Evolutionary conservation across 2,329 filamentous ascomycete species (phyloP), one percentile per base, ranked within the genome.

Genomic region (Hirsutella thompsonii): DNA sequence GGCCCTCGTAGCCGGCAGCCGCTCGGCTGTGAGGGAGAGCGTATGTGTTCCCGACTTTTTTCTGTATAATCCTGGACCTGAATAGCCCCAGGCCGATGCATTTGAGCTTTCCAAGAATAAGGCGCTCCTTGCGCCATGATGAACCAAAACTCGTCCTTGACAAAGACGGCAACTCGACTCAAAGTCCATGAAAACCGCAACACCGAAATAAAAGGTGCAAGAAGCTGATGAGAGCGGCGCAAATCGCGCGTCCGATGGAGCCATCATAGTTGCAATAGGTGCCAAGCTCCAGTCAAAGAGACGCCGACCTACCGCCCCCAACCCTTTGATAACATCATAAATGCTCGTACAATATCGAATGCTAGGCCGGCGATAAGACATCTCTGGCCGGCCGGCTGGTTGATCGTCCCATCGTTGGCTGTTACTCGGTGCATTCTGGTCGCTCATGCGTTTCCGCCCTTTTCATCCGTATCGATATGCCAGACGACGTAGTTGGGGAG

Each of bases 401-500:
- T 46, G 48, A 51, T 49, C 45, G 48, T 47, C 44, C 45, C 46
- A 47, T 47, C 43, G 43, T 46, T 38, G 38, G 42, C 37, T 41
- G 20, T 28, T 36, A 23, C 23, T 29, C 28, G 38, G 40, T 41
- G 30, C 28, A 28, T 23, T 11, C 33, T 5, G n/a, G 28, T 20
- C 10, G 2, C 36, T 40, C 64, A 75, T 51, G 64, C 57, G 59
- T 96, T 96, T 28, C 88, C 87, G 28, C 79, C 76, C 71, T 95
- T 94, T 69, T 98, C 92, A 42, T 89, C 79, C 2, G 92, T 98
- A 61, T 98, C 92, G 54, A 94, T 85, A 59, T 98, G 92, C 92
- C 92, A 98, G 44, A 98, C 90, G 39, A 98, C 81, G 59, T 98
- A 98, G 61, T 98, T 98, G 34, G 90, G 92, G 42, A 98, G 69